Evolutionary conservation across 257 asterid genomes (phyloP).

Genomic region (Leonotis leonurus): DNA sequence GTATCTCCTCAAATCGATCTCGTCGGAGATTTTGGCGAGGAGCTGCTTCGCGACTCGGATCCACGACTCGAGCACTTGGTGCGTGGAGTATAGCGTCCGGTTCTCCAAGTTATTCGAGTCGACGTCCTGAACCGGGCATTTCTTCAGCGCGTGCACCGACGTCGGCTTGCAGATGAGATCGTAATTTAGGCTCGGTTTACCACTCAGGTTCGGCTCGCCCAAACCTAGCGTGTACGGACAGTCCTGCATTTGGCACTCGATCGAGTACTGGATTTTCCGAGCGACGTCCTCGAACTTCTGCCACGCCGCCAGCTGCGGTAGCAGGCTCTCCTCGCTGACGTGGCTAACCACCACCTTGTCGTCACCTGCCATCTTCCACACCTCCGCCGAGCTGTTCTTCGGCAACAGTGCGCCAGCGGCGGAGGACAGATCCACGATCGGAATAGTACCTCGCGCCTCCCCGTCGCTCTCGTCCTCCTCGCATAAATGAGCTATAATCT

Average conservation of each 20-base stretch:
- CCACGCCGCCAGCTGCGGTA: slow-evolving; percentile 75
- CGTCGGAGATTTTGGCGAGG: slow-evolving; percentile 31
- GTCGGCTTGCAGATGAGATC: slow-evolving; percentile 72
- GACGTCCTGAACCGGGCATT: slow-evolving; percentile 34
- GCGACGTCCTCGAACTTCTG: slow-evolving; percentile 48
- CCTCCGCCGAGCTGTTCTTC: slow-evolving; percentile 75
- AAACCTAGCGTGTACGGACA: slow-evolving; percentile 74
- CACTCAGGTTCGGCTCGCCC: slow-evolving; percentile 82
- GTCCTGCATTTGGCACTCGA: slow-evolving; percentile 74
- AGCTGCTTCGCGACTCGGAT: slow-evolving; percentile 42
- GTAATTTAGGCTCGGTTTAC: slow-evolving; percentile 76
- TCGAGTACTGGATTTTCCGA: slow-evolving; percentile 48
- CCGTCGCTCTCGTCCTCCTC: slow-evolving; percentile 58
- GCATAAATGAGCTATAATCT: slow-evolving; percentile 52
- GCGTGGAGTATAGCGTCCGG: slow-evolving; percentile 49
- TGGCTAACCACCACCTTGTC: slow-evolving; percentile 62
- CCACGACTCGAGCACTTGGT: slow-evolving; percentile 83
- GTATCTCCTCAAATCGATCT: slow-evolving; percentile 31
- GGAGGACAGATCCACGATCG: slow-evolving; percentile 52
- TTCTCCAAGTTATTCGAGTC: slow-evolving; percentile 48
- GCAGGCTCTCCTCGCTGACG: slow-evolving; percentile 67
- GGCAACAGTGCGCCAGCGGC: slow-evolving; percentile 37
- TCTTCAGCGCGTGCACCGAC: slow-evolving; percentile 56
- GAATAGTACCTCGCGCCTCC: slow-evolving; percentile 52
- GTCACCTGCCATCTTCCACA: slow-evolving; percentile 68